Evolutionary conservation across 148 eudicot species (phyloP).

Genomic region (Rheum nobile): DNA sequence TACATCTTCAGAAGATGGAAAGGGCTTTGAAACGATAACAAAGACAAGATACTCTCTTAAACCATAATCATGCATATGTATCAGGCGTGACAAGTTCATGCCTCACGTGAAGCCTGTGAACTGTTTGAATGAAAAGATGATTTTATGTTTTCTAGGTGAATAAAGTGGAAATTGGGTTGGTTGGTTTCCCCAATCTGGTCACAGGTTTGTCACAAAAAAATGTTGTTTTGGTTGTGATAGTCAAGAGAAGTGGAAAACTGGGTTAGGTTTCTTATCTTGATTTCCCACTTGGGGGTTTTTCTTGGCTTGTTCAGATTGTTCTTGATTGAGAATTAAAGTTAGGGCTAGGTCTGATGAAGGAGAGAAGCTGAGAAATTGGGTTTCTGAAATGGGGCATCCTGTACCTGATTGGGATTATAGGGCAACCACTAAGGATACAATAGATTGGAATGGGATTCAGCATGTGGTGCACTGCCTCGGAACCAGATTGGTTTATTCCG

Average conservation of each 20-base stretch:
- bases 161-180: background rate
- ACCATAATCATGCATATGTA: conserved; percentile 19
- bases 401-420: conserved; percentile 62
- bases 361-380: background rate
- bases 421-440: conserved; percentile 41
- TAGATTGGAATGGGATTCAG: conserved; percentile 63
- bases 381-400: conserved; percentile 58
- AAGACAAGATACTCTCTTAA: conserved; percentile 28
- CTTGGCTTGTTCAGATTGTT: background rate
- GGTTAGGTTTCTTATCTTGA: background rate
- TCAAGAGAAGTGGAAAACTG: background rate
- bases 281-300: background rate
- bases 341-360: conserved; percentile 3
- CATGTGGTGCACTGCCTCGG: conserved; percentile 64
- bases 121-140: no score
- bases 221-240: conserved; percentile 15
- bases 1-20: conserved; percentile 50
- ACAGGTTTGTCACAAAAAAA: conserved; percentile 25
- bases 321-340: background rate
- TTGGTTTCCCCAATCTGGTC: conserved; percentile 4
- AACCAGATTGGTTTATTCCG: no score
- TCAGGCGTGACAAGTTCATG: conserved; percentile 48
- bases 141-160: no score
- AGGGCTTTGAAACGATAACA: conserved; percentile 37
- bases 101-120: conserved; percentile 50